phyloP scores from a whole-genome alignment of 228 moss, liverwort and hornwort genomes.

The Sphagnum magellanicum region DNA sequence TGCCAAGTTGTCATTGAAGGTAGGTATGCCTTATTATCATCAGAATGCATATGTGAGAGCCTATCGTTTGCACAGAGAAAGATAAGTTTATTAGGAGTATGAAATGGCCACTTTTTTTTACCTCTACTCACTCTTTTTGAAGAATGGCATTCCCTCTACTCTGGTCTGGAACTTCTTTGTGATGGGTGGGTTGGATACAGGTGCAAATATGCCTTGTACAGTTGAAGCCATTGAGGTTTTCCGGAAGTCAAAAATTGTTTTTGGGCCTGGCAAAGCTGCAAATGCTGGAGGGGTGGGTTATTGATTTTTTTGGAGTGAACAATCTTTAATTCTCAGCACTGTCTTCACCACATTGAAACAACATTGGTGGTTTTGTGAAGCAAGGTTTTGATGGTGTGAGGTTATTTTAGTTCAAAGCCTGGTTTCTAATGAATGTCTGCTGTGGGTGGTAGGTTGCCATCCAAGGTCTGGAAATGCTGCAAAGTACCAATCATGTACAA shows the following conservation, averaged over 20 bases:
- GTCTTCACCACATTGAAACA: too few species aligned
- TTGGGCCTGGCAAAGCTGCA: conserved; percentile 98
- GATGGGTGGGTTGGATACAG: conserved; percentile 67
- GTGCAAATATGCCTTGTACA: conserved; percentile 98
- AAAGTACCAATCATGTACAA: conserved; percentile 61
- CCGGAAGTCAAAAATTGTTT: conserved; percentile 90
- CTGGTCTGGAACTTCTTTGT: neutral
- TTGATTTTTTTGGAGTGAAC: conserved; percentile 9
- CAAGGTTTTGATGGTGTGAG: conserved; percentile 46
- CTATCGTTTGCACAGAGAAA: too few species aligned
- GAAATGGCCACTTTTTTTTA: too few species aligned
- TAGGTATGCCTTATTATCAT: conserved; percentile 2
- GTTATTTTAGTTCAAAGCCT: conserved; percentile 31
- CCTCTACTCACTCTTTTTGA: too few species aligned
- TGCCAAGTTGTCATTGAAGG: conserved; percentile 95
- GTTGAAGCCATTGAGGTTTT: conserved; percentile 90
- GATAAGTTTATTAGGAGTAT: too few species aligned
- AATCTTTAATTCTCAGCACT: too few species aligned
- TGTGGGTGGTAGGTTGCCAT: conserved; percentile 60
- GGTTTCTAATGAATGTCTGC: conserved; percentile 15
- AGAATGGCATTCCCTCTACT: too few species aligned
- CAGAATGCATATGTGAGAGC: too few species aligned
- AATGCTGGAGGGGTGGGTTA: conserved; percentile 89
- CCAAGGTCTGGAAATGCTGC: conserved; percentile 77
- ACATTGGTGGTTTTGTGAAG: too few species aligned